Conservation (phyloP, 106 monocot genomes). For the Dendrobium officinale region DNA sequence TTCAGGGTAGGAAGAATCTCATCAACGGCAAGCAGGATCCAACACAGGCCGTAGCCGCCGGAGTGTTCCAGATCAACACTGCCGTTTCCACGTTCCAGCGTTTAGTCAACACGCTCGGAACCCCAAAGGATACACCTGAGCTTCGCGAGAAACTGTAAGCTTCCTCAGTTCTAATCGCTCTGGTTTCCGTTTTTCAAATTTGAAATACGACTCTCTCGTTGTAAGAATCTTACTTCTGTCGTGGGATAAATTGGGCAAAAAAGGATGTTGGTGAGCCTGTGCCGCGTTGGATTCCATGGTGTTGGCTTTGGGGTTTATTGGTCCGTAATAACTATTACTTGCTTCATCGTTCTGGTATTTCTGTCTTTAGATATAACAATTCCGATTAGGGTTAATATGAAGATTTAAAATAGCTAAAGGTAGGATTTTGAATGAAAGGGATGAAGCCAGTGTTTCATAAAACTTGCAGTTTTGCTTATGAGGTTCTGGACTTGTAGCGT, state of each 20-base stretch:
- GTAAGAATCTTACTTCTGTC: neutral
- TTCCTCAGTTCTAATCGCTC: neutral
- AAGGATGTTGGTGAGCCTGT: neutral
- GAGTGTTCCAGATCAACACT: conserved; percentile 70
- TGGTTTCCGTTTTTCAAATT: neutral
- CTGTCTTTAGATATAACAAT: neutral
- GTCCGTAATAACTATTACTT: no score
- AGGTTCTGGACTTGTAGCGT: neutral
- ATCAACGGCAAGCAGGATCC: conserved; percentile 29
- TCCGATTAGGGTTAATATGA: neutral
- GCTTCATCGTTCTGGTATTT: no score
- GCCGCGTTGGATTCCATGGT: no score
- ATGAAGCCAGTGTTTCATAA: neutral
- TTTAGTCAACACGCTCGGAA: conserved; percentile 63
- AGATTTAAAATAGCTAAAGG: neutral
- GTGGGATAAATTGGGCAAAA: neutral
- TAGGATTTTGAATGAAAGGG: neutral
- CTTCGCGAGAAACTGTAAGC: conserved; percentile 62
- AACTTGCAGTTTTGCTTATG: neutral
- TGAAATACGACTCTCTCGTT: neutral
- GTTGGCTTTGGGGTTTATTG: no score
- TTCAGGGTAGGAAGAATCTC: conserved; percentile 10
- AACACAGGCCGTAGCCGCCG: conserved; percentile 47
- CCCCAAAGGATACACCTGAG: conserved; percentile 65
- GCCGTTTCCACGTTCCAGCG: conserved; percentile 61